These are phyloP conservation scores for Chrysoporthe cubensis DNA, from an alignment of 2,329 filamentous ascomycete genomes.

Conservation along the genomic window DNA sequence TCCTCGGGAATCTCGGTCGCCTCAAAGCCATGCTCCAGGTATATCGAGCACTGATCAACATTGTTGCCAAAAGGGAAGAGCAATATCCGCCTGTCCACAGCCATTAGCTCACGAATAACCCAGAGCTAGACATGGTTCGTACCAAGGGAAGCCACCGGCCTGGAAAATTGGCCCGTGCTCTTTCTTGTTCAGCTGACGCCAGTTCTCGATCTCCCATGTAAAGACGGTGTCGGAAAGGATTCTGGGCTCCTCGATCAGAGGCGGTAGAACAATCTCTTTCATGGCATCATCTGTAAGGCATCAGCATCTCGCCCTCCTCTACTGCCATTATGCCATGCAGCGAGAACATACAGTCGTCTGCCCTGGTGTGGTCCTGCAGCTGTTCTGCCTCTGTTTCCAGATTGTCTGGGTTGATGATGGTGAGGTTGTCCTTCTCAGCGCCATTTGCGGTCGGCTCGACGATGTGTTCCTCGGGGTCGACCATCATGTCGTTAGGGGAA, in stretches of 20 bases:
- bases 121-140: conserved; percentile 39
- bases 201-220: conserved; percentile 89
- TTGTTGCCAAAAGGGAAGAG: conserved; percentile 97
- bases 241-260: conserved; percentile 75
- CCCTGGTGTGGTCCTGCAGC: conserved; percentile 52
- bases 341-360: conserved; percentile 55
- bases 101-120: conserved; percentile 30
- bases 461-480: conserved; percentile 60
- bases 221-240: conserved; percentile 74
- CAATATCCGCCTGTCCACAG: conserved; percentile 73
- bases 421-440: conserved; percentile 55
- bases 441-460: conserved; percentile 48
- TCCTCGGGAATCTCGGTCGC: conserved; percentile 77
- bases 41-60: conserved; percentile 90
- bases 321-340: background rate
- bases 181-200: conserved; percentile 75
- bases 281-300: conserved; percentile 73
- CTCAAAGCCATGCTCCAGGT: conserved; percentile 92
- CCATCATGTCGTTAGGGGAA: conserved; percentile 60
- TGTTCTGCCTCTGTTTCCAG: conserved; percentile 53
- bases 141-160: conserved; percentile 88
- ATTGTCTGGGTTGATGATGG: conserved; percentile 59
- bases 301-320: conserved; percentile 32
- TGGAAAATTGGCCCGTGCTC: conserved; percentile 88
- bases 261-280: conserved; percentile 76